These are phyloP conservation scores for Boletus nobilissimus DNA, from an alignment of 1,284 basidiomycete genomes.

Conservation along the genomic window DNA sequence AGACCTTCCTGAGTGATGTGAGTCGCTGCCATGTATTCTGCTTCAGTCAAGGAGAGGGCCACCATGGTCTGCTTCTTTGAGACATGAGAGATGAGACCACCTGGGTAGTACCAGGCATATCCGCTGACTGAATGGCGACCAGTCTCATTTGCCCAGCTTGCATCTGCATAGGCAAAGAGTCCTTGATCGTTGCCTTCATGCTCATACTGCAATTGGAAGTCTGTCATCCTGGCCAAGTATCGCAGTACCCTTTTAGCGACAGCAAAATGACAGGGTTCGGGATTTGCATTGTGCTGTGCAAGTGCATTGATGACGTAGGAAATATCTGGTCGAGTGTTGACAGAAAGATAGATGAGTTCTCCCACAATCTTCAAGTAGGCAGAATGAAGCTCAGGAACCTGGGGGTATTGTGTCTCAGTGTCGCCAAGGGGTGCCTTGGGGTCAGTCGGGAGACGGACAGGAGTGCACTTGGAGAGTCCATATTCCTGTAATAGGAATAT, in stretches of 20 bases:
- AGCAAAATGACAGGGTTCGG: too few relatives aligned
- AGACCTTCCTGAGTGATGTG: not conserved
- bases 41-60: not conserved
- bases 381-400: too few relatives aligned
- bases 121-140: not conserved
- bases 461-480: too few relatives aligned
- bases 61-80: not conserved
- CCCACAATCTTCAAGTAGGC: constrained; percentile 1
- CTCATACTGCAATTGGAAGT: too few relatives aligned
- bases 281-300: not conserved
- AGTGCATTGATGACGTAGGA: not conserved
- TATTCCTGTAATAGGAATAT: too few relatives aligned
- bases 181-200: too few relatives aligned
- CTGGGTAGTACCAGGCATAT: not conserved
- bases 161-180: not conserved
- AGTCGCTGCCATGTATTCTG: not conserved
- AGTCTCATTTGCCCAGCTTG: not conserved
- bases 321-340: constrained; percentile 7
- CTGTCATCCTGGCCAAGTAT: too few relatives aligned
- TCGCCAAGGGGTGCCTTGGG: too few relatives aligned
- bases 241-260: too few relatives aligned
- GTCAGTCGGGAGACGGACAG: too few relatives aligned
- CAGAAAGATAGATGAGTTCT: not conserved
- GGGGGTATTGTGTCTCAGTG: too few relatives aligned
- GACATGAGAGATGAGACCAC: not conserved